Conservation (phyloP, 495 filamentous ascomycete genomes). For the Penicillium samsonianum region DNA sequence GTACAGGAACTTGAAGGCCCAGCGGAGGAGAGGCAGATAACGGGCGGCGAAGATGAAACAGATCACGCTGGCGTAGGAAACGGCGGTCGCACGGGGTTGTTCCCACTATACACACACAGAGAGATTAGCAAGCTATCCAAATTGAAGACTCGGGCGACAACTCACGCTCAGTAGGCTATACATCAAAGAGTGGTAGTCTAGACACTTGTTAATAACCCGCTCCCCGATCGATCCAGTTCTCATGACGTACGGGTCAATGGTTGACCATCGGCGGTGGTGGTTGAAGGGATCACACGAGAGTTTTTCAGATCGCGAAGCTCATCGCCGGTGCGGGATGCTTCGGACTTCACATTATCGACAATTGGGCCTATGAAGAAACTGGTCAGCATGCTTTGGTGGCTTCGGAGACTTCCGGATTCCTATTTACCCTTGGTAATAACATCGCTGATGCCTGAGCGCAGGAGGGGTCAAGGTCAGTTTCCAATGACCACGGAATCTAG, state of each 20-base stretch:
- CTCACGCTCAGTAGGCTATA: conserved; percentile 78
- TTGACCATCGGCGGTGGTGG: conserved; percentile 77
- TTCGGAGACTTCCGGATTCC: conserved; percentile 3
- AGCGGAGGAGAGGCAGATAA: conserved; percentile 87
- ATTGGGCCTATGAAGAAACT: conserved; percentile 60
- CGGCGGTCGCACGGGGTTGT: conserved; percentile 76
- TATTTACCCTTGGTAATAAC: conserved; percentile 37
- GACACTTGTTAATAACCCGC: conserved; percentile 19
- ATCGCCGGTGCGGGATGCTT: conserved; percentile 66
- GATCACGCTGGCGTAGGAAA: conserved; percentile 74
- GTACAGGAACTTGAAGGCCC: conserved; percentile 83
- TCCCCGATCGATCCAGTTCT: conserved; percentile 5
- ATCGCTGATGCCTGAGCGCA: conserved; percentile 30
- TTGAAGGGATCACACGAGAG: conserved; percentile 64
- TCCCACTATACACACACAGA: conserved; percentile 54
- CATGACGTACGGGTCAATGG: conserved; percentile 70
- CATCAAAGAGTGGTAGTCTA: conserved; percentile 93
- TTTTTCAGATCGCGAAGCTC: conserved; percentile 78
- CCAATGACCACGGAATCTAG: conserved; percentile 4
- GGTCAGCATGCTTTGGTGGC: conserved; percentile 37
- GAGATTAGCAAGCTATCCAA: conserved; percentile 29
- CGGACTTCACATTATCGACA: conserved; percentile 73
- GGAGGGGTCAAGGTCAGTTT: conserved; percentile 24
- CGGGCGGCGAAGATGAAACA: conserved; percentile 83
- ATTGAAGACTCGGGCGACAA: conserved; percentile 19